phyloP scores from a whole-genome alignment of 192 early-diverging fungal species.

The Linnemannia hyalina region DNA sequence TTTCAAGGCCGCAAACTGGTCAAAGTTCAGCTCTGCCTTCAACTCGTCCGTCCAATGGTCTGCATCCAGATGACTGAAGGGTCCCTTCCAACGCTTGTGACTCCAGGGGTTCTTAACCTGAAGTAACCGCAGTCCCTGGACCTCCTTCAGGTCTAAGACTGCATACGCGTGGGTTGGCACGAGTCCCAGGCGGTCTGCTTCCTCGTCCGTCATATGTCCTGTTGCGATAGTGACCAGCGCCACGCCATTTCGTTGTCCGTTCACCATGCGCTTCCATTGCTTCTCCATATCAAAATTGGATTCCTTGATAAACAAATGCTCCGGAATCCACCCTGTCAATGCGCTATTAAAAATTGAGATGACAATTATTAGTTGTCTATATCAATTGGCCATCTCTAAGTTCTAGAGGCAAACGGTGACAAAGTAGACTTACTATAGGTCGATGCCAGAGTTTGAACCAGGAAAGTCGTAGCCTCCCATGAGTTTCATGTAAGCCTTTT shows the following conservation, averaged over 20 bases:
- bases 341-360: slow-evolving; percentile 56
- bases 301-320: slow-evolving; percentile 89
- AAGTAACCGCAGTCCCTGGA: slow-evolving; percentile 74
- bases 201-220: slow-evolving; percentile 77
- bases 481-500: slow-evolving; percentile 96
- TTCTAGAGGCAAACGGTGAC: neutral
- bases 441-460: slow-evolving; percentile 94
- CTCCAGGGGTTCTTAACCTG: slow-evolving; percentile 97
- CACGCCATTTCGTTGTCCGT: slow-evolving; percentile 75
- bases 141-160: slow-evolving; percentile 72
- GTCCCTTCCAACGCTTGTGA: slow-evolving; percentile 88
- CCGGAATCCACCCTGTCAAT: slow-evolving; percentile 95
- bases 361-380: neutral
- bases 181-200: slow-evolving; percentile 77
- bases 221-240: slow-evolving; percentile 89
- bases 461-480: slow-evolving; percentile 97
- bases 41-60: slow-evolving; percentile 79
- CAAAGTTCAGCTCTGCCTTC: slow-evolving; percentile 76
- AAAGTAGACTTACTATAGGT: slow-evolving; percentile 72
- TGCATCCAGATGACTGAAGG: slow-evolving; percentile 74
- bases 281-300: slow-evolving; percentile 71
- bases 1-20: slow-evolving; percentile 71
- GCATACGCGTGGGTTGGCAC: slow-evolving; percentile 95
- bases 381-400: slow-evolving; percentile 18
- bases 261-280: slow-evolving; percentile 81